phyloP scores from a whole-genome alignment of 306 rosid species.

The Quillaja saponaria region DNA sequence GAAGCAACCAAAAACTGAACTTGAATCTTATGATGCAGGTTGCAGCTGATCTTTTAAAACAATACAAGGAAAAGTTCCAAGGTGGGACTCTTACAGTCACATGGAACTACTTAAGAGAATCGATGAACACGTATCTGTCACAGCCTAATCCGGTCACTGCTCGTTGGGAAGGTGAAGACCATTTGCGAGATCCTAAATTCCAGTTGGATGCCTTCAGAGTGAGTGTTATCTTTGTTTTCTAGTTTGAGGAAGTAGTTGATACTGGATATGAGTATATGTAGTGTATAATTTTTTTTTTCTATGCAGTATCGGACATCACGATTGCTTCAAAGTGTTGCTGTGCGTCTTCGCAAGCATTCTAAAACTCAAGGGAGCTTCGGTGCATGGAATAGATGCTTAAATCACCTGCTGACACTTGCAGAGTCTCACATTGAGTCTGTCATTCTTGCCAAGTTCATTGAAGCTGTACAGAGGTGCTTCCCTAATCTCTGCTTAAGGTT shows the following conservation, averaged over 20 bases:
- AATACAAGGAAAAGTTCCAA: constrained; percentile 76
- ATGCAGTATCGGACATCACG: constrained; percentile 91
- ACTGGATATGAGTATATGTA: too few relatives aligned
- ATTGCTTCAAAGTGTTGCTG: constrained; percentile 86
- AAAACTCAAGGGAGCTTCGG: constrained; percentile 84
- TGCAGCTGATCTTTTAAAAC: constrained; percentile 84
- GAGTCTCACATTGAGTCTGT: constrained; percentile 92
- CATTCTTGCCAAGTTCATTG: constrained; percentile 88
- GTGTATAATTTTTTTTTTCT: constrained; percentile 24
- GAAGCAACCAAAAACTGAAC: constrained; percentile 14
- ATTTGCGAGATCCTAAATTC: constrained; percentile 84
- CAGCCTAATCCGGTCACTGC: constrained; percentile 96
- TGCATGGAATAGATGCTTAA: constrained; percentile 97
- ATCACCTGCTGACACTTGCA: constrained; percentile 92
- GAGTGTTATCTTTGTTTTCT: constrained; percentile 44
- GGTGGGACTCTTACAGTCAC: constrained; percentile 89
- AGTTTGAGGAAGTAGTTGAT: too few relatives aligned
- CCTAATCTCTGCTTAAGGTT: constrained; percentile 20
- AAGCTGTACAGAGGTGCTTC: constrained; percentile 74
- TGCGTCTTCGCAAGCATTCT: constrained; percentile 81
- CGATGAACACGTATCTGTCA: constrained; percentile 87
- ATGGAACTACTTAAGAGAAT: constrained; percentile 88
- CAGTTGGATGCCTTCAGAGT: constrained; percentile 98
- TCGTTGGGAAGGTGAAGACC: constrained; percentile 90
- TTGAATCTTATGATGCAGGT: constrained; percentile 54